Conservation (phyloP, 2,329 filamentous ascomycete species). For the Penicillium sp. region DNA sequence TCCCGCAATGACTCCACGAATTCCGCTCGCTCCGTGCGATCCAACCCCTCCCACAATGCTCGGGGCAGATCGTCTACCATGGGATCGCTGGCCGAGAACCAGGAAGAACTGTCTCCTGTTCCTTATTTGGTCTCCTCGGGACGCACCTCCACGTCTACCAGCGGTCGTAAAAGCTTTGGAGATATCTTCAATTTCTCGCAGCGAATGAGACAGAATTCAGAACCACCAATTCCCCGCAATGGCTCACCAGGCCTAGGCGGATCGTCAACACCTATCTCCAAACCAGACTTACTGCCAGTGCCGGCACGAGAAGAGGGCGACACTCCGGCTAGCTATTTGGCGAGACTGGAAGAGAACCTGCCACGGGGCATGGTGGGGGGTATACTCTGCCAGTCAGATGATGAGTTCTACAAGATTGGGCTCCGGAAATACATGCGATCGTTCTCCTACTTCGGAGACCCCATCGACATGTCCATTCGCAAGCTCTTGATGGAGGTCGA, state of each 20-base stretch:
- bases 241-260: conserved; percentile 59
- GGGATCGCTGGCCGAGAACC: conserved; percentile 73
- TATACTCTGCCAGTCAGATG: conserved; percentile 78
- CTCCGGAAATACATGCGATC: conserved; percentile 92
- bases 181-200: conserved; percentile 75
- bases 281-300: conserved; percentile 61
- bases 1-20: conserved; percentile 60
- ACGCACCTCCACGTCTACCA: conserved; percentile 76
- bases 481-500: conserved; percentile 97
- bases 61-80: conserved; percentile 85
- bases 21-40: conserved; percentile 64
- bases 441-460: conserved; percentile 93
- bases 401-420: conserved; percentile 78
- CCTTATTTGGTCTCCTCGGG: conserved; percentile 56
- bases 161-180: conserved; percentile 87
- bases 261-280: conserved; percentile 69
- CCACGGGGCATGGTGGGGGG: conserved; percentile 80
- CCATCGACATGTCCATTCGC: conserved; percentile 95
- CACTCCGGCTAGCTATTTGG: conserved; percentile 83
- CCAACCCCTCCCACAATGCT: conserved; percentile 51
- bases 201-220: conserved; percentile 77
- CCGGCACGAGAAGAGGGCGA: conserved; percentile 83
- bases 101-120: conserved; percentile 67
- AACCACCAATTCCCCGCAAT: conserved; percentile 63
- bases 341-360: conserved; percentile 75